A percentile compares a stretch with the other conserved stretches of the same genome.
Conservation (phyloP, 345 rosid genomes). For the Eucalyptus guilfoylei region DNA sequence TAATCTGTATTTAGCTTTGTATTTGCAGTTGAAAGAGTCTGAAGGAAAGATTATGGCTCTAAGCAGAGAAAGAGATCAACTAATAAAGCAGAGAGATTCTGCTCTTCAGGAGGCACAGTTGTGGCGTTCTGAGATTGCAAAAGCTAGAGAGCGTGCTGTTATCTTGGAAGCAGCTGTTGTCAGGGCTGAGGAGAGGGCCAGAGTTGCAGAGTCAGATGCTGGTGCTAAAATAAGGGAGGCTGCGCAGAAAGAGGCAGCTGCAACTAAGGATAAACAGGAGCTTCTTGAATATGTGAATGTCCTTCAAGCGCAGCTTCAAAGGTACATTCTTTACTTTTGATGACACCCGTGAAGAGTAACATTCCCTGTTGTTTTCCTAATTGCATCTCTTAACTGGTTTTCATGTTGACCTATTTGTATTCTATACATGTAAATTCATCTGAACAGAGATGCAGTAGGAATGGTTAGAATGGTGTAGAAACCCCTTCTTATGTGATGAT, state of each 20-base stretch:
- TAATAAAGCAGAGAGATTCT: conserved; percentile 75
- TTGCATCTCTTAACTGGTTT: neutral
- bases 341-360: neutral
- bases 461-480: neutral
- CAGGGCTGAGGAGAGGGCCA: conserved; percentile 88
- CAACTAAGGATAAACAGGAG: conserved; percentile 80
- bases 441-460: neutral
- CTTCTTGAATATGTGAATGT: conserved; percentile 74
- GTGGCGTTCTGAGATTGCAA: conserved; percentile 96
- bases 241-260: conserved; percentile 57
- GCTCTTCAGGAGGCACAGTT: conserved; percentile 82
- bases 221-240: conserved; percentile 78
- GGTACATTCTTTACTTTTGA: conserved; percentile 26
- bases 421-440: neutral
- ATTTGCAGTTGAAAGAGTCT: conserved; percentile 53
- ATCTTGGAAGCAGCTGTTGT: conserved; percentile 87
- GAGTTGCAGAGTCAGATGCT: conserved; percentile 68
- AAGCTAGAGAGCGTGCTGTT: conserved; percentile 89
- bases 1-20: neutral
- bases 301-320: conserved; percentile 83
- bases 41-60: conserved; percentile 51
- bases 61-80: conserved; percentile 63
- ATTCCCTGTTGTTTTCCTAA: neutral
- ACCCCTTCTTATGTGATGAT: neutral
- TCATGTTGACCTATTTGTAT: neutral